phyloP scores from a whole-genome alignment of 2,329 filamentous ascomycete genomes.

The Fusarium camptoceras region DNA sequence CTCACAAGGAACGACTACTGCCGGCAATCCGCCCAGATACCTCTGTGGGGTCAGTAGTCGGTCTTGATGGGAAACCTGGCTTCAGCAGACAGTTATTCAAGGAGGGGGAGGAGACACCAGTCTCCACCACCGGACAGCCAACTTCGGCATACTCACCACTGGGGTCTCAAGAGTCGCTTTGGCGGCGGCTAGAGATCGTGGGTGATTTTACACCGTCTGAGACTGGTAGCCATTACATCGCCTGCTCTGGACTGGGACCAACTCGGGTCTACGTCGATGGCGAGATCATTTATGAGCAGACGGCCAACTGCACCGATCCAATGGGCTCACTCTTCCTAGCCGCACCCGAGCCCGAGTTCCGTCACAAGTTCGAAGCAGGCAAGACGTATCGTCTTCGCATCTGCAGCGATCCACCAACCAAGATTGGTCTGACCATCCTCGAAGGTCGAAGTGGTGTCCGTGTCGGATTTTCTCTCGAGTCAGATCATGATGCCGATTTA shows the following conservation, averaged over 20 bases:
- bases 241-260: slow-evolving; percentile 47
- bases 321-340: slow-evolving; percentile 49
- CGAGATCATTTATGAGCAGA: slow-evolving; percentile 47
- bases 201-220: slow-evolving; percentile 47
- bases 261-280: slow-evolving; percentile 45
- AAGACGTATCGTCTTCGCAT: slow-evolving; percentile 46
- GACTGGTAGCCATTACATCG: slow-evolving; percentile 47
- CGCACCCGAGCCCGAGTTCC: slow-evolving; percentile 44
- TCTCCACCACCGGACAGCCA: slow-evolving; percentile 30
- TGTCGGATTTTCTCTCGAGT: slow-evolving; percentile 47
- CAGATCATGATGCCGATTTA: slow-evolving; percentile 49
- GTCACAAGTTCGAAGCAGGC: slow-evolving; percentile 38
- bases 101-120: slow-evolving; percentile 30
- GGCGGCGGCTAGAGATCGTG: slow-evolving; percentile 44
- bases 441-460: slow-evolving; percentile 48
- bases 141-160: slow-evolving; percentile 43
- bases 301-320: slow-evolving; percentile 43
- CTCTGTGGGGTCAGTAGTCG: slow-evolving; percentile 35
- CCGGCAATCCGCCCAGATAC: slow-evolving; percentile 31
- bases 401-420: slow-evolving; percentile 45
- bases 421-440: slow-evolving; percentile 46
- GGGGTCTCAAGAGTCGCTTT: slow-evolving; percentile 42
- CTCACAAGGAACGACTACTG: slow-evolving; percentile 37
- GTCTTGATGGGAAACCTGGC: slow-evolving; percentile 46
- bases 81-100: slow-evolving; percentile 47